A percentile compares a stretch with the other conserved stretches of the same genome.
Conservation (phyloP, 441 rosid genomes). For the Adansonia madagascariensis region DNA sequence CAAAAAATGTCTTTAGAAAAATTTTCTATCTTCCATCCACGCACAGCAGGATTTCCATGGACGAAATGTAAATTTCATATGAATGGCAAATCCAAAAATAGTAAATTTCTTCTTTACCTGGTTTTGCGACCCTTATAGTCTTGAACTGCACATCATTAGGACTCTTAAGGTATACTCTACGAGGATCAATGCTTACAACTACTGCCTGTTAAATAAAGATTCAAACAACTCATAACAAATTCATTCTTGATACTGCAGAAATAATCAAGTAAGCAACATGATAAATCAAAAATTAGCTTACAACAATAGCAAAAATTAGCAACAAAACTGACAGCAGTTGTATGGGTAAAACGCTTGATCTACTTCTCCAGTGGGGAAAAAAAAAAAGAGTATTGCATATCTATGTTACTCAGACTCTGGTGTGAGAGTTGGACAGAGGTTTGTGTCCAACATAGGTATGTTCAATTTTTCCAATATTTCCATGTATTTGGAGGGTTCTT, state of each 20-base stretch:
- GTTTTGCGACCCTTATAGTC: slow-evolving; percentile 59
- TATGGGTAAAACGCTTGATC: background rate
- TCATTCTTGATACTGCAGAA: slow-evolving; percentile 11
- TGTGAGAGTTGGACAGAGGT: background rate
- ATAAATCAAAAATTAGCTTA: slow-evolving; percentile 1
- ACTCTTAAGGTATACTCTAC: slow-evolving; percentile 69
- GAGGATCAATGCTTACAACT: slow-evolving; percentile 97
- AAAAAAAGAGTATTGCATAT: too few relatives aligned
- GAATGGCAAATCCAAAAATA: slow-evolving; percentile 23
- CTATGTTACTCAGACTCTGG: too few relatives aligned
- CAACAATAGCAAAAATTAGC: background rate
- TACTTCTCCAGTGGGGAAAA: too few relatives aligned
- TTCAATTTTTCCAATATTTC: too few relatives aligned
- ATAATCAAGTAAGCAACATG: background rate
- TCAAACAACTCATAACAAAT: slow-evolving; percentile 16
- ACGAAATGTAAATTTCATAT: slow-evolving; percentile 6
- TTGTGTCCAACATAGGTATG: background rate
- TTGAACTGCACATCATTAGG: slow-evolving; percentile 79
- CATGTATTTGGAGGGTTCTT: too few relatives aligned
- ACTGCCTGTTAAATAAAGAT: slow-evolving; percentile 71
- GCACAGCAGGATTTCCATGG: background rate
- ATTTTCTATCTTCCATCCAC: background rate
- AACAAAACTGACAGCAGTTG: background rate
- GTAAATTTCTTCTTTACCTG: slow-evolving; percentile 50
- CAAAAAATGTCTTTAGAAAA: background rate